These are phyloP conservation scores for Neoascochyta sp. DNA, from an alignment of 2,329 filamentous ascomycete species.

Conservation along the genomic window DNA sequence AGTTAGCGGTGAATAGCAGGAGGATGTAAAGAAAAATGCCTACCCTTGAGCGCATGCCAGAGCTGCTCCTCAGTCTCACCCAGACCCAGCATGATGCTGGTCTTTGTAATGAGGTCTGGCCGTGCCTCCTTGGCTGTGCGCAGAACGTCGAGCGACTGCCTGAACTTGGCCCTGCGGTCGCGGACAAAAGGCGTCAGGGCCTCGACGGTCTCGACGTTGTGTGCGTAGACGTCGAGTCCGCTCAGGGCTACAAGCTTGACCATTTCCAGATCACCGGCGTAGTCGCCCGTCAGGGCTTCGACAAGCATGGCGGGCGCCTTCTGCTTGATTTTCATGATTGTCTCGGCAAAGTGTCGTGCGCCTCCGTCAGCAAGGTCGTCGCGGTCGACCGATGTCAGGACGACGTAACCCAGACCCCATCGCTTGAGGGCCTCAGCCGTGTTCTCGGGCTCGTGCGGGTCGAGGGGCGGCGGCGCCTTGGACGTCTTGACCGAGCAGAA, in stretches of 20 bases:
- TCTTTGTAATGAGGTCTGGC: slow-evolving; percentile 90
- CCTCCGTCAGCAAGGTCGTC: slow-evolving; percentile 90
- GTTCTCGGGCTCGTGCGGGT: slow-evolving; percentile 94
- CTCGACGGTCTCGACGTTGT: slow-evolving; percentile 96
- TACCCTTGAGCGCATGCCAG: slow-evolving; percentile 69
- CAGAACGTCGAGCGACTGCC: slow-evolving; percentile 77
- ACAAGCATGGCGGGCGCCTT: slow-evolving; percentile 69
- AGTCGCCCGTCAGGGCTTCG: slow-evolving; percentile 85
- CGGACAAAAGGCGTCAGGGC: slow-evolving; percentile 83
- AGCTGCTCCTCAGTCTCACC: slow-evolving; percentile 89
- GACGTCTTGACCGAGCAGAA: slow-evolving; percentile 97
- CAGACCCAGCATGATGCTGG: slow-evolving; percentile 91
- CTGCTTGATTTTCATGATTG: slow-evolving; percentile 86
- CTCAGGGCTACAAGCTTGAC: slow-evolving; percentile 78
- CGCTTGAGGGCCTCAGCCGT: slow-evolving; percentile 87
- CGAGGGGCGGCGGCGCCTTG: slow-evolving; percentile 71
- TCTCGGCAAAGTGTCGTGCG: slow-evolving; percentile 86
- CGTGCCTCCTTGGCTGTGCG: slow-evolving; percentile 74
- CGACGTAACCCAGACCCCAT: slow-evolving; percentile 95
- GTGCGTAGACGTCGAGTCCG: slow-evolving; percentile 92
- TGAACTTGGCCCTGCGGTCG: slow-evolving; percentile 84
- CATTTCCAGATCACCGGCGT: slow-evolving; percentile 79
- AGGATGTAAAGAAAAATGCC: background rate
- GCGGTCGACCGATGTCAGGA: slow-evolving; percentile 88
- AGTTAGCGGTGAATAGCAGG: slow-evolving; percentile 5